Conservation (phyloP, 371 early-diverging fungal genomes). For the Mortierella sp. region DNA sequence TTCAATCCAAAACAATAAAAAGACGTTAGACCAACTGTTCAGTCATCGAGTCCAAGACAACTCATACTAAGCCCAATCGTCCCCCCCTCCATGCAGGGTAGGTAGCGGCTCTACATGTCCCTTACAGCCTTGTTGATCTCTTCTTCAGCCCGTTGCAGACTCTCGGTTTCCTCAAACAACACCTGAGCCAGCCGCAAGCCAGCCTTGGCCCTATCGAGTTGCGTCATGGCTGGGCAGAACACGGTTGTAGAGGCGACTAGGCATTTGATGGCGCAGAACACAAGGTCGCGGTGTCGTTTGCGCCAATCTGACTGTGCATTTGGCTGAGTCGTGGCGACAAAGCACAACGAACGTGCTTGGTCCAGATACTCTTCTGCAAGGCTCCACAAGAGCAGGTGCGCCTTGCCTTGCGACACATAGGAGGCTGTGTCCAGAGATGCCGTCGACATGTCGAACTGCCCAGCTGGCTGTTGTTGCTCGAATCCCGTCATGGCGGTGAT, state of each 20-base stretch:
- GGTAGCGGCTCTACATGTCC: too few species aligned
- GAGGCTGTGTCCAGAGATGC: constrained; percentile 5
- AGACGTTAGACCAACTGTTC: too few species aligned
- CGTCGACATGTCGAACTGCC: background rate
- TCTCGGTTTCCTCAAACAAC: constrained; percentile 50
- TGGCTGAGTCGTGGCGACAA: constrained; percentile 42
- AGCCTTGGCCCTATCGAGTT: constrained; percentile 50
- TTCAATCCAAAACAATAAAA: background rate
- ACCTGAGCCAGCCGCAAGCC: constrained; percentile 43
- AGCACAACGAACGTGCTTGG: constrained; percentile 38
- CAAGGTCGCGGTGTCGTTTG: constrained; percentile 30
- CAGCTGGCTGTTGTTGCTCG: constrained; percentile 17
- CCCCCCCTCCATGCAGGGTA: too few species aligned
- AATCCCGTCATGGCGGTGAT: background rate
- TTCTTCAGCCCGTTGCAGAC: constrained; percentile 27
- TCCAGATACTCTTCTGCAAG: constrained; percentile 46
- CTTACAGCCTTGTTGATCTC: constrained; percentile 49
- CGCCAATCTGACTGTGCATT: constrained; percentile 33
- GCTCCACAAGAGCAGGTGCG: constrained; percentile 39
- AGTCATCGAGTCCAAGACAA: too few species aligned
- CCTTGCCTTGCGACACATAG: constrained; percentile 28
- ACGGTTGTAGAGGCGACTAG: constrained; percentile 31
- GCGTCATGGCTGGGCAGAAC: constrained; percentile 37
- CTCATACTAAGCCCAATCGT: too few species aligned
- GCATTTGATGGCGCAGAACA: constrained; percentile 40